Conservation (phyloP, 768 basidiomycete genomes). For the Suillus cothurnatus region DNA sequence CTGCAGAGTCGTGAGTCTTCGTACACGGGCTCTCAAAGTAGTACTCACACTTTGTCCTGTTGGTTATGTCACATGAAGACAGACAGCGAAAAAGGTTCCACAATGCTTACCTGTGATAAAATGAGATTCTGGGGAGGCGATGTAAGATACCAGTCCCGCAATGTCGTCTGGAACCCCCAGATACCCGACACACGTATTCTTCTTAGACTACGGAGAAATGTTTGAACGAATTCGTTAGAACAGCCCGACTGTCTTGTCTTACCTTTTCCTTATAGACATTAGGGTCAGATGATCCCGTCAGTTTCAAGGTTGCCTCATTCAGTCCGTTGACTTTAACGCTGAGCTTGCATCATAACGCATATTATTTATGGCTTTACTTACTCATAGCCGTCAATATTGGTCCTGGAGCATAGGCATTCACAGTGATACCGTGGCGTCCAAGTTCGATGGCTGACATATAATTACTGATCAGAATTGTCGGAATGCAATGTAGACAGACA, state of each 20-base stretch:
- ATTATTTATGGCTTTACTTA: conserved; percentile 9
- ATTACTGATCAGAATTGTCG: neutral
- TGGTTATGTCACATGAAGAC: neutral
- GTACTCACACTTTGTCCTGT: conserved; percentile 1
- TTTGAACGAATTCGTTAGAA: neutral
- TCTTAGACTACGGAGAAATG: neutral
- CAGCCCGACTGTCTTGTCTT: neutral
- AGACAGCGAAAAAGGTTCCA: neutral
- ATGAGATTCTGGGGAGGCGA: conserved; percentile 28
- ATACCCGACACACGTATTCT: conserved; percentile 11
- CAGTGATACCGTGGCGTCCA: conserved; percentile 26
- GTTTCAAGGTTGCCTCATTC: conserved; percentile 7
- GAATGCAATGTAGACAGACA: neutral
- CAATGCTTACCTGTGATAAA: conserved; percentile 30
- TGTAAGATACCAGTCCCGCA: conserved; percentile 29
- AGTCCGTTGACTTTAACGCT: neutral
- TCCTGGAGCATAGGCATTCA: conserved; percentile 33
- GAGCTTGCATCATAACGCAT: neutral
- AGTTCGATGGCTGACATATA: conserved; percentile 27
- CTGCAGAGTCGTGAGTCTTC: neutral
- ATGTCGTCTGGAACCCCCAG: conserved; percentile 22
- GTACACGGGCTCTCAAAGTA: neutral
- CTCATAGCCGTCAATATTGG: conserved; percentile 28
- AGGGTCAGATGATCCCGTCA: conserved; percentile 1
- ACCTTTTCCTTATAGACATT: neutral